Base-by-base conservation (phyloP, 2,329 filamentous ascomycete species). In the Fusarium beomiforme region DNA sequence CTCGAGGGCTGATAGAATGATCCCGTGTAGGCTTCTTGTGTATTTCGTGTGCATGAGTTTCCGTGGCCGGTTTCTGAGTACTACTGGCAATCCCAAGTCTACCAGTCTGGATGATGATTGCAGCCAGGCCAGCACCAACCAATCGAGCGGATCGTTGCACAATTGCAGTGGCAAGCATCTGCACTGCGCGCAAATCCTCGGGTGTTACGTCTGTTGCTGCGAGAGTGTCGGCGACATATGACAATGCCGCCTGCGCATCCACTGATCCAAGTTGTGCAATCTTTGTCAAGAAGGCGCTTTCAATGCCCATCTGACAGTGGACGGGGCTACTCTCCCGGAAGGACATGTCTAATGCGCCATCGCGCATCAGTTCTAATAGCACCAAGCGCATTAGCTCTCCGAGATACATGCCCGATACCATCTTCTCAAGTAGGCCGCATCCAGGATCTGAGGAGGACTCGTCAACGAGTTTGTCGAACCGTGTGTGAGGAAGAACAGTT, bases 321-420 rank as follows among this genome's bases (percentile, higher is more conserved):
- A 44, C 10, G 1, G n/a, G 51, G 12, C 62, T 65, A 1, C 14
- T 16, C 1, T 29, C 13, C 0, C 14, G 6, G 5, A 58, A 49
- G 7, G 21, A 2, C 24, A 65, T 34, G 2, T 34, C 8, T 5
- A 65, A 3, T 9, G 24, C 33, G 5, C 13, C 4, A 2, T 1
- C 4, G 1, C n/a, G 2, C 3, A 14, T 6, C 10, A 65, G 6
- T 1, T 58, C 36, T 5, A 65, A 5, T 1, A 65, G 53, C 0
- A 42, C 42, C 7, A 65, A 33, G 5, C 63, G 60, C 3, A 65
- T 2, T 12, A 65, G 12, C 19, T 65, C 63, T 0, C 50, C 63
- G 0, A 65, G 51, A 2, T 65, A 65, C 63, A 65, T 59, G 1
- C 60, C 63, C 0, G 63, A 65, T 3, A 65, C 60, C 63, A 65